Conservation (phyloP, 257 asterid genomes). For the Echium plantagineum region DNA sequence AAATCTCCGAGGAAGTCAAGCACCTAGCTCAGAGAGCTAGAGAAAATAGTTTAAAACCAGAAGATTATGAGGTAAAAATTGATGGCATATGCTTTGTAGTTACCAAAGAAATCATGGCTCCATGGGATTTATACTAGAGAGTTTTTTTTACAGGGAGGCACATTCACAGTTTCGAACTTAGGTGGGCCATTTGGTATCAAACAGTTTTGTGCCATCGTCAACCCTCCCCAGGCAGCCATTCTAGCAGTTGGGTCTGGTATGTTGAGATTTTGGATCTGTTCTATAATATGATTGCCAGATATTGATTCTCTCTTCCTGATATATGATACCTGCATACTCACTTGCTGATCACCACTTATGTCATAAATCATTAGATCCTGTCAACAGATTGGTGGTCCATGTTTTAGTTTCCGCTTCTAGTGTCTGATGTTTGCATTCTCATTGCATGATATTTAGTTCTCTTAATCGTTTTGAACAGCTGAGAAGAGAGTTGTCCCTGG, state of each 20-base stretch:
- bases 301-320: background rate
- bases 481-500: constrained; percentile 85
- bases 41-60: constrained; percentile 84
- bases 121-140: constrained; percentile 5
- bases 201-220: constrained; percentile 93
- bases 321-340: constrained; percentile 4
- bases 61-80: constrained; percentile 72
- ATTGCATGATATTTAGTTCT: background rate
- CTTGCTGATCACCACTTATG: constrained; percentile 3
- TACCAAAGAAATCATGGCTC: background rate
- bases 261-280: constrained; percentile 8
- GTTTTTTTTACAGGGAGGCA: constrained; percentile 62
- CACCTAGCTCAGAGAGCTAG: constrained; percentile 71
- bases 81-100: background rate
- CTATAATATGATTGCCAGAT: no score
- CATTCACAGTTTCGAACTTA: constrained; percentile 81
- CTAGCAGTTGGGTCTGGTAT: constrained; percentile 92
- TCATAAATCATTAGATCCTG: background rate
- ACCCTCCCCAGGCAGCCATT: constrained; percentile 95
- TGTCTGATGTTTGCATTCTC: background rate
- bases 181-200: constrained; percentile 98
- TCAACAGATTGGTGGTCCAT: background rate
- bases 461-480: constrained; percentile 33
- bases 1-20: constrained; percentile 79
- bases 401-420: background rate